phyloP scores from a whole-genome alignment of 108 stramenopile species.

The Cylindrotheca fusiformis region DNA sequence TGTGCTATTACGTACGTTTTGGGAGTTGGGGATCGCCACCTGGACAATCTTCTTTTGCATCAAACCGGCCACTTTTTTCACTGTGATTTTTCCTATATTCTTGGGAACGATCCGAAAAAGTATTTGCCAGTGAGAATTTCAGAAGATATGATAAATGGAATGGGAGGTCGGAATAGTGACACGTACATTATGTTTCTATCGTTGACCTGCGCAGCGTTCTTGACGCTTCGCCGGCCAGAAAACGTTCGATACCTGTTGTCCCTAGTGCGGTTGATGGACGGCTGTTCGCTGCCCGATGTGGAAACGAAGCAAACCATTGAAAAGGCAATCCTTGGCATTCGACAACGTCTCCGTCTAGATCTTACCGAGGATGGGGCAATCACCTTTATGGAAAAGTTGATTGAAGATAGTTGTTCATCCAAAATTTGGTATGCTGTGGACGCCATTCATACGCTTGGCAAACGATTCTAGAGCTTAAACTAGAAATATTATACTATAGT shows the following conservation, averaged over 20 bases:
- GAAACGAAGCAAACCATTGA: conserved; percentile 57
- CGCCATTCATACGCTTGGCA: conserved; percentile 79
- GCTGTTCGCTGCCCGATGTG: conserved; percentile 49
- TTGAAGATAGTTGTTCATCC: conserved; percentile 67
- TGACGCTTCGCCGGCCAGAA: conserved; percentile 68
- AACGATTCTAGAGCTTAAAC: conserved; percentile 62
- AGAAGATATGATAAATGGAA: conserved; percentile 81
- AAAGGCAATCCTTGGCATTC: conserved; percentile 58
- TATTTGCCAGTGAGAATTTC: conserved; percentile 85
- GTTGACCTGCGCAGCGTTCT: conserved; percentile 76
- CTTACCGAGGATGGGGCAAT: conserved; percentile 73
- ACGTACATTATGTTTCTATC: conserved; percentile 79
- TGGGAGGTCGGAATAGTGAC: conserved; percentile 85
- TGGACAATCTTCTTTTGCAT: conserved; percentile 86
- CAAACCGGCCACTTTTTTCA: conserved; percentile 82
- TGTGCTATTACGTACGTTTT: conserved; percentile 97
- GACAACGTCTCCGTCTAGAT: conserved; percentile 69
- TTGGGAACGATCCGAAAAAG: conserved; percentile 88
- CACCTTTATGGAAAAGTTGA: conserved; percentile 71
- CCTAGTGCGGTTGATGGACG: conserved; percentile 58
- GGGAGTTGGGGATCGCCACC: conserved; percentile 86
- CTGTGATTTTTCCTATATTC: conserved; percentile 82
- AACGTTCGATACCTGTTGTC: conserved; percentile 76
- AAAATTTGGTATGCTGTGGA: conserved; percentile 89
- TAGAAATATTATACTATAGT: too few species aligned